Percentiles rank a stretch among this genome's conserved stretches.
Conservation (phyloP, 768 basidiomycete species). For the Strobilomyces confusus region DNA sequence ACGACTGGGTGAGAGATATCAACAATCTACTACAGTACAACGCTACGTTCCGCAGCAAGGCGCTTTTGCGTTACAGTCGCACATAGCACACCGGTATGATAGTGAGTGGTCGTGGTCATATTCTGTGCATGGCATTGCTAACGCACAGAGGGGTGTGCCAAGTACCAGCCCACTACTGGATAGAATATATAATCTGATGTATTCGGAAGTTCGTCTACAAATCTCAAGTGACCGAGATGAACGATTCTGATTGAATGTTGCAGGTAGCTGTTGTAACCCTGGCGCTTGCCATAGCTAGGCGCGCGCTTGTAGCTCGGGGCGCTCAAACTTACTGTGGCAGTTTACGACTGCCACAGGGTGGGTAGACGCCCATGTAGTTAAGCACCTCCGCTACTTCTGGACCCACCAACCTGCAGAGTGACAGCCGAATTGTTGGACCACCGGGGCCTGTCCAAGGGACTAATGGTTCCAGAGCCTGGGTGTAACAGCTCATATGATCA, state of each 20-base stretch:
- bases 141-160: not conserved
- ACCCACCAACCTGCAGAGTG: too few species aligned
- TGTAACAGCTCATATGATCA: not conserved
- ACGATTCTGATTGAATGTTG: not conserved
- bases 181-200: not conserved
- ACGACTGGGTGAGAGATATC: slow-evolving; percentile 97
- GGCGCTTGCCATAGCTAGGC: not conserved
- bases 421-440: too few species aligned
- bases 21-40: slow-evolving; percentile 94
- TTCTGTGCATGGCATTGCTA: not conserved
- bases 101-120: slow-evolving; percentile 9
- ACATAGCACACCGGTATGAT: slow-evolving; percentile 20
- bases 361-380: too few species aligned
- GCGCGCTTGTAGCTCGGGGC: not conserved
- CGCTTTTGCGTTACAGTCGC: slow-evolving; percentile 69
- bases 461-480: not conserved
- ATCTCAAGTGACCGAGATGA: not conserved
- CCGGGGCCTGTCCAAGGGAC: too few species aligned
- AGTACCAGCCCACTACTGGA: slow-evolving; percentile 2
- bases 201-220: not conserved
- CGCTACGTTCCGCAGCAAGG: slow-evolving; percentile 88
- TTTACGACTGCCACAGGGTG: too few species aligned
- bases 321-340: not conserved
- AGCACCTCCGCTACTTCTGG: too few species aligned
- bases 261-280: not conserved